Conservation (phyloP, 148 eudicot genomes). For the Fagopyrum tataricum region DNA sequence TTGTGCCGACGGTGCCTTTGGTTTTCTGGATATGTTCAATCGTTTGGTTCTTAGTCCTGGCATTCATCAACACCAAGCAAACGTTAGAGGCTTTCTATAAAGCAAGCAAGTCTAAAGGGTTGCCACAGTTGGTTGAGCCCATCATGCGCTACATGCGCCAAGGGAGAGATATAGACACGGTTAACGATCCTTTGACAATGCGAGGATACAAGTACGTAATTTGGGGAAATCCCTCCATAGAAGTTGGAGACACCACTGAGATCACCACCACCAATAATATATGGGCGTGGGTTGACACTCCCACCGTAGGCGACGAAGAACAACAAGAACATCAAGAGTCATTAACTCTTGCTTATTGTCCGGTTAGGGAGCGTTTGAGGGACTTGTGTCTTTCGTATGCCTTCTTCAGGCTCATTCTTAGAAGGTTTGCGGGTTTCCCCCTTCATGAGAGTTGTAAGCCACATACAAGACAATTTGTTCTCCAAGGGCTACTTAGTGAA, state of each 20-base stretch:
- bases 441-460: not conserved
- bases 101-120: not conserved
- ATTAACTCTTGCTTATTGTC: not conserved
- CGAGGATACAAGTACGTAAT: not conserved
- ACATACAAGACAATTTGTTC: not conserved
- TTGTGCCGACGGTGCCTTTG: not conserved
- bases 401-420: not conserved
- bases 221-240: not conserved
- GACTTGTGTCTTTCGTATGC: not conserved
- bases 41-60: not conserved
- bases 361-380: not conserved
- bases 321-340: not conserved
- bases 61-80: not conserved
- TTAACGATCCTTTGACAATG: not conserved
- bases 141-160: not conserved
- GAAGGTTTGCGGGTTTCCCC: not conserved
- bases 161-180: not conserved
- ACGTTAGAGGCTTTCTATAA: not conserved
- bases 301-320: too few relatives aligned
- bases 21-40: not conserved
- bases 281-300: not conserved
- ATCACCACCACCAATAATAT: not conserved
- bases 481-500: not conserved
- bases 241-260: not conserved
- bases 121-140: not conserved